Base-by-base conservation (phyloP, 2,329 filamentous ascomycete genomes). In the Ceratocystis diversiconidia region DNA sequence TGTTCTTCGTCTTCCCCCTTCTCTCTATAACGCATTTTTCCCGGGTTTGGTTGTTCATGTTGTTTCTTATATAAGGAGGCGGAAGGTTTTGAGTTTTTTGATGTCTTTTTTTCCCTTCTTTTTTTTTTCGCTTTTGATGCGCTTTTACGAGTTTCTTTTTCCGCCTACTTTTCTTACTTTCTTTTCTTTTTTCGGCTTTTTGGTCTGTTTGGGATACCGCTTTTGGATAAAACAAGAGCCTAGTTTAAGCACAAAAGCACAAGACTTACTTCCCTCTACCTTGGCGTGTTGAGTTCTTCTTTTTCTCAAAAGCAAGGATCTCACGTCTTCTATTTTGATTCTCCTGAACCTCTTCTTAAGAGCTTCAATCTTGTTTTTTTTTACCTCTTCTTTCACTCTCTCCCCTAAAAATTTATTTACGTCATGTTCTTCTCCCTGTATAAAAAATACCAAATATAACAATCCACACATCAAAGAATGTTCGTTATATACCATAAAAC, bases 1-100 rank as follows among this genome's bases (percentile, higher is more conserved):
- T 59, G 55, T 60, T 22, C 43, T 68, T 55, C 61, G 46, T 15
- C 60, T 55, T 64, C 25, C n/a, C 44, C 46, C 28, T 46, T 50
- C 32, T 22, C 46, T 19, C 36, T 60, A 61, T 66, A 43, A 64
- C 63, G 62, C 65, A 66, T 64, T 46, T 46, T 52, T 5, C 36
- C 10, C 32, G 62, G 65, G 65, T 32, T 46, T 32, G 65, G 65
- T 48, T 59, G 52, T 57, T 57, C 48, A 19, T 25, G 17, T 50
- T n/a, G 22, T 55, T 28, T 25, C n/a, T 59, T 67, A 64, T 67
- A 67, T 67, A 61, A 43, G 65, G 65, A 64, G 65, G 65, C 62
- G 62, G 65, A 64, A 57, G 65, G 55, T 67, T 67, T 25, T 55
- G n/a, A 44, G 36, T 63, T 57, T 66, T 19, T 25, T 62, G 52